Base-by-base conservation (phyloP, 176 grass and related monocot species). In the Luzula sylvatica region DNA sequence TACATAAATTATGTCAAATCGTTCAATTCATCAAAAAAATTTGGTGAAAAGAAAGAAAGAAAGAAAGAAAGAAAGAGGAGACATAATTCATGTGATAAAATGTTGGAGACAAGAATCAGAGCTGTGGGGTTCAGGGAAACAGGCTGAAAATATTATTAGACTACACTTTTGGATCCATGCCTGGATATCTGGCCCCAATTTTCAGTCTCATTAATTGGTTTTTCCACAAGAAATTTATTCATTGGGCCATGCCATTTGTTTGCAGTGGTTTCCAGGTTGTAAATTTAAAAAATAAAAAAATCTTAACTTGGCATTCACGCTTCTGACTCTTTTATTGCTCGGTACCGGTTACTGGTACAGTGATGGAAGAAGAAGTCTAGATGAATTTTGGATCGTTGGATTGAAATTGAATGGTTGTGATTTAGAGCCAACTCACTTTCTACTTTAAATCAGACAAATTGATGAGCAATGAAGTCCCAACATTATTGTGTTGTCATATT, bases 201-300 rank as follows among this genome's bases (percentile, higher is more conserved):
- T 22, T 21, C 15, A 45, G 13, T 26, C 38, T 45, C 23, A 5
- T 61, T 6, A 61, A 61, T 42, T 44, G 54, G 54, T 26, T 32
- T 57, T n/a, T 7, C 56, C 56, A 61, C 56, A 2, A 59, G 57
- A 2, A 35, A 35, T 35, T 42, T 43, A 61, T 61, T 61, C 20
- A 61, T 61, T 61, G 8, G 8, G 40, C 38, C 58, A 61, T 46
- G n/a, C n/a, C n/a, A n/a, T n/a, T n/a, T n/a, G n/a, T 35, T 35
- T 61, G 24, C 26, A 15, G 13, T 58, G 55, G 57, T 38, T 39
- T 23, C 18, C 13, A 46, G 14, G 12, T 12, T 14, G 42, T 26
- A 26, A 22, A 51, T 11, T 3, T 22, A 5, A n/a, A n/a, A n/a
- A n/a, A n/a, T n/a, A n/a, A n/a, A n/a, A n/a, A n/a, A n/a, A 27